These are phyloP conservation scores for Ceratocystis alfenasii DNA, from an alignment of 2,329 filamentous ascomycete species.

Conservation along the genomic window DNA sequence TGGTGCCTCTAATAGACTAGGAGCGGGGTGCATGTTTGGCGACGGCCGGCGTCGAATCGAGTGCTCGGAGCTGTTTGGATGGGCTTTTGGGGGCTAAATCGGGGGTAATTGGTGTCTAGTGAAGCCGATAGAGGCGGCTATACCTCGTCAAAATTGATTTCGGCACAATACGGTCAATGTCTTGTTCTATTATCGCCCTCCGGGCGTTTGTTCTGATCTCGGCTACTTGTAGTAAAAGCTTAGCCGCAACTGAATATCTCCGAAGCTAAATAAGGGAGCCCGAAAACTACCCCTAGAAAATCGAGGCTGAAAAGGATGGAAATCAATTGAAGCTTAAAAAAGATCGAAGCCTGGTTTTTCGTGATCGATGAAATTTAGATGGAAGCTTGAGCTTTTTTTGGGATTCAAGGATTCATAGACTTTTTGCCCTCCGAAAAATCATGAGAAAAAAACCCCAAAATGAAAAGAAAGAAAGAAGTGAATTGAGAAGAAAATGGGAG, in stretches of 20 bases:
- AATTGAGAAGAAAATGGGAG: slow-evolving; percentile 22
- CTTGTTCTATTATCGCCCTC: too few relatives aligned
- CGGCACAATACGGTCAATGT: too few relatives aligned
- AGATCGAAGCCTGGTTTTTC: not conserved
- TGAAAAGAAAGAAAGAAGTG: not conserved
- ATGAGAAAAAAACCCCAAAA: slow-evolving; percentile 8
- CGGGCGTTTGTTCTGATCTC: too few relatives aligned
- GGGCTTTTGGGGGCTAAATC: not conserved
- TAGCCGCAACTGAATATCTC: not conserved
- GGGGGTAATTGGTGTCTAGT: too few relatives aligned
- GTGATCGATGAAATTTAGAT: not conserved
- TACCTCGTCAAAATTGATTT: too few relatives aligned
- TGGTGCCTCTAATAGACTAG: slow-evolving; percentile 30
- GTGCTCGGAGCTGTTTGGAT: not conserved
- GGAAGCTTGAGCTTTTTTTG: not conserved
- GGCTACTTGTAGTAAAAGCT: not conserved
- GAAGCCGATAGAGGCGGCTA: too few relatives aligned
- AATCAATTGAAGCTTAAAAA: not conserved
- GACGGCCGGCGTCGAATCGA: not conserved
- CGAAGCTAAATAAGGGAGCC: not conserved
- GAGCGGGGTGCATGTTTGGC: slow-evolving; percentile 32
- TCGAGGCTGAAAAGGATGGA: not conserved
- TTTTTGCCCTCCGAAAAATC: slow-evolving; percentile 15
- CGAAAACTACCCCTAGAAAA: not conserved
- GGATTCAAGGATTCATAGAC: not conserved